Evolutionary conservation across 139 green algal genomes (phyloP), one percentile per base, ranked within the genome.

Genomic region (Parachlorella kessleri): DNA sequence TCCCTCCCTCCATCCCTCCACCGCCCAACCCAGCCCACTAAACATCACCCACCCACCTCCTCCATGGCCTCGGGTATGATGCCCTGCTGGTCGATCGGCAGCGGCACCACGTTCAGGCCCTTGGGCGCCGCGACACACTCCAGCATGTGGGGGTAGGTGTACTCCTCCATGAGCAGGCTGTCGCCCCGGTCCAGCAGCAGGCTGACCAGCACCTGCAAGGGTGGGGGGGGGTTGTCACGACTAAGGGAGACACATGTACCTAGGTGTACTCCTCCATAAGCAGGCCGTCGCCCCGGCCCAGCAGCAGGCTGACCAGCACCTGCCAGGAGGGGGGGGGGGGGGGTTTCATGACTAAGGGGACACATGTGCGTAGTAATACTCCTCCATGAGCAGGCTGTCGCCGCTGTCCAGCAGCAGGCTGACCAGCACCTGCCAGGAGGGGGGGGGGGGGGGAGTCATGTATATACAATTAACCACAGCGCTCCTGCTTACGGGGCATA

Each of bases 351-450:
- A 91, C 77, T 35, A 83, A 87, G 76, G 94, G 90, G n/a, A n/a
- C n/a, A n/a, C n/a, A n/a, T n/a, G n/a, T n/a, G n/a, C n/a, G 81
- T 94, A 96, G 9, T 85, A 94, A 80, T 88, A 94, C 80, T 94
- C 83, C 78, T 96, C 92, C 26, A 86, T 32, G 28, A 92, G 78
- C 41, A 94, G 39, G 28, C 72, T 40, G 48, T 93, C 90, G 0
- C 87, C 89, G 1, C 63, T 78, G 53, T 92, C 75, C 18, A 93
- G 76, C 33, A 94, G 71, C 78, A 93, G 54, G 14, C 42, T 39
- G n/a, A 76, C 37, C 26, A 81, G 36, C 76, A 81, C 76, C 76
- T 80, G n/a, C n/a, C n/a, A n/a, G n/a, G n/a, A n/a, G n/a, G n/a
- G n/a, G n/a, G n/a, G n/a, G n/a, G n/a, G n/a, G n/a, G n/a, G n/a